Evolutionary conservation across 495 filamentous ascomycete genomes (phyloP), one percentile per base, ranked within the genome.

Genomic region (Penicillium roqueforti): DNA sequence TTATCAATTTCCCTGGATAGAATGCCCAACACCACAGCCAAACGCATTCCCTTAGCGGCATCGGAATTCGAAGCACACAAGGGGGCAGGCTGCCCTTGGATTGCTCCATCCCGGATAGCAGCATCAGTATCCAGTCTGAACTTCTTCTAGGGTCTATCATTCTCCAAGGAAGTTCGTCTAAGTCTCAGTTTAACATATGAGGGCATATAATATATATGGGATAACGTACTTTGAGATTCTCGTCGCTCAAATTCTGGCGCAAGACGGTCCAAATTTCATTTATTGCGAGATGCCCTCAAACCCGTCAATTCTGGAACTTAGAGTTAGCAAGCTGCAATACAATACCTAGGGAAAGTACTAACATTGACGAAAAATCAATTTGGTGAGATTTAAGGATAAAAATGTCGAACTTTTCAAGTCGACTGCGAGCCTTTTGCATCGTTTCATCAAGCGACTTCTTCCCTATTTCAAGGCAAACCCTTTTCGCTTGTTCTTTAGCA

Each of bases 391-490:
- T 22, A 37, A 48, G 16, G 46, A 37, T 37, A 37, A 48, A 48
- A 23, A 16, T 13, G 14, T 48, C 46, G 29, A 48, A 37, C 46
- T 48, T 48, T 23, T 37, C 6, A 48, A 48, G 46, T 25, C 13
- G 31, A 37, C 29, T 37, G 6, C 3, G 16, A 48, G 46, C 68
- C 51, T 68, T 72, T 43, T 58, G 67, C 55, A 65, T 65, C 64
- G 75, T 80, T 58, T 71, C 71, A 43, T 66, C 62, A 18, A 79
- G 16, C 57, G 78, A 62, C 8, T 69, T 73, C 18, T 72, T 67
- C 4, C 37, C 46, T 48, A 8, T 34, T 48, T 48, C 46, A 23
- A 48, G 46, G n/a, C 37, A 31, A 6, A 13, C 46, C 1, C 46
- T 48, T 37, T 48, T 48, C 16, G 16, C n/a, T 14, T 48, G 10